Percentiles rank a stretch among this genome's conserved stretches.
phyloP scores from a whole-genome alignment of 495 filamentous ascomycete species.

The Neurospora sp. region DNA sequence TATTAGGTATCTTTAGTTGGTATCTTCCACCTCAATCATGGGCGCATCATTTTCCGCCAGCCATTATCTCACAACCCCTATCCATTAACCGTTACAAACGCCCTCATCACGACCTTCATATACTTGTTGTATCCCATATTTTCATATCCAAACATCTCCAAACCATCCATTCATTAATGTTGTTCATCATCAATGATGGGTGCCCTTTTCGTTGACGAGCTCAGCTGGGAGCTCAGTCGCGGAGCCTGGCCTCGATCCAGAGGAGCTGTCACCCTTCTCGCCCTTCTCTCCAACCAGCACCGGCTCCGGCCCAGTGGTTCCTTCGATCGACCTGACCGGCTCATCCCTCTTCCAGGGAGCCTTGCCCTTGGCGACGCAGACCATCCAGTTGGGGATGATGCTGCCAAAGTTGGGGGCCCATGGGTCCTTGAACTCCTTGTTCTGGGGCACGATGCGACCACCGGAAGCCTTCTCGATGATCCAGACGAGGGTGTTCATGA shows the following conservation, averaged over 20 bases:
- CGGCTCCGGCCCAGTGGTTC: neutral
- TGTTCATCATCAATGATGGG: neutral
- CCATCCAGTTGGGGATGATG: conserved; percentile 59
- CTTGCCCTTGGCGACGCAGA: conserved; percentile 50
- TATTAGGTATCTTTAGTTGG: neutral
- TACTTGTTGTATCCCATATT: neutral
- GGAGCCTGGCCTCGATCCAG: neutral
- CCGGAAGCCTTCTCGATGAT: conserved; percentile 51
- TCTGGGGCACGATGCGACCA: conserved; percentile 60
- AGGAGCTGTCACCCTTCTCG: neutral
- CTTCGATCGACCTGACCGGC: neutral
- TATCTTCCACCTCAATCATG: neutral
- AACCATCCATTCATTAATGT: neutral
- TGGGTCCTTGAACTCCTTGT: conserved; percentile 60
- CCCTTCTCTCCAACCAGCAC: neutral
- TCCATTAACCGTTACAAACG: neutral
- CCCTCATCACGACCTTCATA: neutral
- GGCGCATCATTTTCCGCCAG: neutral
- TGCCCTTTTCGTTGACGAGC: neutral
- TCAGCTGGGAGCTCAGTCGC: neutral
- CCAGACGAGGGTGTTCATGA: conserved; percentile 57
- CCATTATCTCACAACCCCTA: neutral
- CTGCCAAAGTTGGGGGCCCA: conserved; percentile 67
- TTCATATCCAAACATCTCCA: neutral
- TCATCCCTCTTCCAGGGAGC: conserved; percentile 9